Conservation (phyloP, 2,329 filamentous ascomycete genomes). For the Hypoxylon sp. region DNA sequence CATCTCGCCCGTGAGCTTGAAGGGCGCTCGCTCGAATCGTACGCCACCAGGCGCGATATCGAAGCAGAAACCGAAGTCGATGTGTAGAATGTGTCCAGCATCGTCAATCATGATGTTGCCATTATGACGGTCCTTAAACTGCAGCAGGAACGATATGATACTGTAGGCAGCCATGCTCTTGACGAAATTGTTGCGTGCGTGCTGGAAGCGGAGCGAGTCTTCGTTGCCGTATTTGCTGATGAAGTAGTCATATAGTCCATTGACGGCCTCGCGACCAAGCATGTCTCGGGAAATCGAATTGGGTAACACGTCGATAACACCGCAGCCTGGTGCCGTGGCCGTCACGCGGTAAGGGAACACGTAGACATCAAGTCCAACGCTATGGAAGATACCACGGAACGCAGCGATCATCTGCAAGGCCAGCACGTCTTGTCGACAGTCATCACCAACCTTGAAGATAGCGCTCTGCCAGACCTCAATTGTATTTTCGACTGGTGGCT, state of each 20-base stretch:
- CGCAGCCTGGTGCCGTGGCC: constrained; percentile 94
- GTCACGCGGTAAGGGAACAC: constrained; percentile 98
- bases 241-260: constrained; percentile 98
- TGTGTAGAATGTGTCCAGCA: constrained; percentile 95
- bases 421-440: constrained; percentile 96
- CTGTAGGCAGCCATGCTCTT: constrained; percentile 99
- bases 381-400: constrained; percentile 96
- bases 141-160: constrained; percentile 93
- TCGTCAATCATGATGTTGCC: constrained; percentile 99
- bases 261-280: constrained; percentile 97
- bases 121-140: constrained; percentile 99
- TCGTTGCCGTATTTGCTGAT: constrained; percentile 97
- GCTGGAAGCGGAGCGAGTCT: constrained; percentile 92
- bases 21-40: constrained; percentile 96
- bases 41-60: constrained; percentile 97
- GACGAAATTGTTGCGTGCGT: constrained; percentile 95
- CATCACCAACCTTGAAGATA: constrained; percentile 99
- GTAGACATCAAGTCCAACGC: constrained; percentile 92
- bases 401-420: constrained; percentile 97
- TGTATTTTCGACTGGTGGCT: constrained; percentile 58
- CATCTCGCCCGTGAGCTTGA: constrained; percentile 98
- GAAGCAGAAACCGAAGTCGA: constrained; percentile 99
- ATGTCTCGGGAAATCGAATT: constrained; percentile 99
- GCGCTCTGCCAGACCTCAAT: constrained; percentile 99
- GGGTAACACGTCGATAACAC: constrained; percentile 96